Base-by-base conservation (phyloP, 2,329 filamentous ascomycete species). In the Venturiaceae sp. region DNA sequence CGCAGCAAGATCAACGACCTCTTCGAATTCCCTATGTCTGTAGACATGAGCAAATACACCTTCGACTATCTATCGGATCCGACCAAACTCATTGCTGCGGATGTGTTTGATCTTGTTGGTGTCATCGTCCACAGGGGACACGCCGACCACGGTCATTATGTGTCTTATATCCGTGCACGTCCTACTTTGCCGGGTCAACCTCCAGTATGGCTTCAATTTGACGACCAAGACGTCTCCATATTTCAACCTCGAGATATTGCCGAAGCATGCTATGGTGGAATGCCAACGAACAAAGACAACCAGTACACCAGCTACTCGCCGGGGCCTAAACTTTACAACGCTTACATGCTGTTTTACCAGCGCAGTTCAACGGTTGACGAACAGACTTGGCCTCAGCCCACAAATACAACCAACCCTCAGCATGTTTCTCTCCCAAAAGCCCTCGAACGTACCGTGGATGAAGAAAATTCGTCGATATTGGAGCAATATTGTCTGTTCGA, bases 301-400 rank as follows among this genome's bases (percentile, higher is more conserved):
- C 26, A 37, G 50, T 21, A 28, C 11, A 46, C 60, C 14, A 26
- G 39, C 23, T 58, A 58, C 63, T 74, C 60, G 65, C 79, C 62
- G 74, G 80, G 61, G 67, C 65, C 54, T 72, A 62, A 61, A 58
- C 52, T 41, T 26, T 60, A 86, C 77, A 97, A 90, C 69, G 94
- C 92, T 13, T 99, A 99, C 71, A 97, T 99, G 89, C 80, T 99
- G 8, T 97, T 99, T 71, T 99, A 99, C 70, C 88, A 96, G 70
- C 84, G 94, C 53, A 82, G 85, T 3, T 85, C 85, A 0, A 82
- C 83, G 4, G 77, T 92, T 58, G 75, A 77, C 8, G 61, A 33
- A 11, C 19, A 33, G 7, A 28, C 54, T n/a, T 46, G 53, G 37
- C 33, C 28, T 50, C 23, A 32, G 6, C 28, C 26, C 3, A 19